Conservation (phyloP, 805 yeast genomes). For the Ogataea nitratoaversa region DNA sequence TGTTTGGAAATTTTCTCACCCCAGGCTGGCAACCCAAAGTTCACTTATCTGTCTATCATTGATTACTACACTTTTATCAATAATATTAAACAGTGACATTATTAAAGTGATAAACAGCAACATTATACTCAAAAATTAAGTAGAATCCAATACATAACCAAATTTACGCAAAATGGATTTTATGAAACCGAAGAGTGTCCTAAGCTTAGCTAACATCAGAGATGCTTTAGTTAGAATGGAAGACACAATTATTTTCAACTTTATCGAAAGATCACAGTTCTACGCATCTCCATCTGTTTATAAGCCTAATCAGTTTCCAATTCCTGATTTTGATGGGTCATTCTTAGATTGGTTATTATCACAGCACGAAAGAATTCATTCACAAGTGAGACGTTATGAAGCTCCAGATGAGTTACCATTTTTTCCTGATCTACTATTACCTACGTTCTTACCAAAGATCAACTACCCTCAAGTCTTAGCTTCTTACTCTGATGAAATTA, state of each 20-base stretch:
- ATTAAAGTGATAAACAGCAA: no score
- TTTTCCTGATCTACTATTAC: conserved; percentile 61
- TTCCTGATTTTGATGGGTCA: conserved; percentile 68
- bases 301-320: conserved; percentile 46
- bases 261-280: conserved; percentile 92
- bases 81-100: no score
- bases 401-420: conserved; percentile 95
- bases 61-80: no score
- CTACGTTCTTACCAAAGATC: conserved; percentile 68
- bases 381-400: conserved; percentile 84
- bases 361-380: conserved; percentile 69
- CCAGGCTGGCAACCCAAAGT: no score
- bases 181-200: conserved; percentile 73
- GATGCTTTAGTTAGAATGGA: conserved; percentile 88
- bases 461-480: conserved; percentile 80
- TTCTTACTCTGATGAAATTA: conserved; percentile 65
- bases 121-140: no score
- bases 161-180: conserved; percentile 80
- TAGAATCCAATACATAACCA: no score
- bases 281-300: conserved; percentile 73
- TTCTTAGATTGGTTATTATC: conserved; percentile 83
- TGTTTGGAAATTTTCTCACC: no score
- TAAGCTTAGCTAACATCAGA: conserved; percentile 78
- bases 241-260: conserved; percentile 87
- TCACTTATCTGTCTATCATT: no score